phyloP scores from a whole-genome alignment of 345 rosid species.

The Populus deltoides region DNA sequence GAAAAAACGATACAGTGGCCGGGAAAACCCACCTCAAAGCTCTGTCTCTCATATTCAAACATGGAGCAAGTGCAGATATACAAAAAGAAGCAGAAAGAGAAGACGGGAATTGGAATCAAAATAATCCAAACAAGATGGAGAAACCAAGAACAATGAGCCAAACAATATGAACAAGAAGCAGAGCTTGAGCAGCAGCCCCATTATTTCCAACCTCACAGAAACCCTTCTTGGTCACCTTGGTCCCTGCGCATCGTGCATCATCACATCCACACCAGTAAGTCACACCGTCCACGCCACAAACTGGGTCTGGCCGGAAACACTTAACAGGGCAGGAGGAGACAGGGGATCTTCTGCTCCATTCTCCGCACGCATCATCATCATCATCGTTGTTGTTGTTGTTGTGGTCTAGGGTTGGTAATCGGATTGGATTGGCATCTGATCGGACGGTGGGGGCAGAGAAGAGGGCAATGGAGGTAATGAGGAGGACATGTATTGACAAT shows the following conservation, averaged over 20 bases:
- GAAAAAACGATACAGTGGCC: neutral
- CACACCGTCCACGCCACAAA: slow-evolving; percentile 34
- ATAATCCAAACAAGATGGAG: slow-evolving; percentile 19
- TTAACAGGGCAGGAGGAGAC: slow-evolving; percentile 1
- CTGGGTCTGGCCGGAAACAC: slow-evolving; percentile 29
- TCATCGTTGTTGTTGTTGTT: neutral
- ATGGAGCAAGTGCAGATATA: no score
- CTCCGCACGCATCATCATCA: neutral
- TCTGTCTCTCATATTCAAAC: no score
- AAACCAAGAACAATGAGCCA: slow-evolving; percentile 25
- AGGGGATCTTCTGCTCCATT: neutral
- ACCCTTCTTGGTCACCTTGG: slow-evolving; percentile 18
- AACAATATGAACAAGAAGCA: slow-evolving; percentile 22
- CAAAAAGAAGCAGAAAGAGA: no score
- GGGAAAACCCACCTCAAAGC: neutral
- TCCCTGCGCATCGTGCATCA: slow-evolving; percentile 26
- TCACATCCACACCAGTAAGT: slow-evolving; percentile 36
- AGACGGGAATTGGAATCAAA: neutral
- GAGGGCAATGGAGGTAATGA: neutral
- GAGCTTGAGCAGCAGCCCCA: slow-evolving; percentile 25
- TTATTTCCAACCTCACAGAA: slow-evolving; percentile 25
- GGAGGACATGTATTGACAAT: neutral
- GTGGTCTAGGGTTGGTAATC: neutral
- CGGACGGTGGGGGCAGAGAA: neutral
- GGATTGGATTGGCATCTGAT: neutral